Conservation (phyloP, 768 basidiomycete species). For the Hericium rajendrae region DNA sequence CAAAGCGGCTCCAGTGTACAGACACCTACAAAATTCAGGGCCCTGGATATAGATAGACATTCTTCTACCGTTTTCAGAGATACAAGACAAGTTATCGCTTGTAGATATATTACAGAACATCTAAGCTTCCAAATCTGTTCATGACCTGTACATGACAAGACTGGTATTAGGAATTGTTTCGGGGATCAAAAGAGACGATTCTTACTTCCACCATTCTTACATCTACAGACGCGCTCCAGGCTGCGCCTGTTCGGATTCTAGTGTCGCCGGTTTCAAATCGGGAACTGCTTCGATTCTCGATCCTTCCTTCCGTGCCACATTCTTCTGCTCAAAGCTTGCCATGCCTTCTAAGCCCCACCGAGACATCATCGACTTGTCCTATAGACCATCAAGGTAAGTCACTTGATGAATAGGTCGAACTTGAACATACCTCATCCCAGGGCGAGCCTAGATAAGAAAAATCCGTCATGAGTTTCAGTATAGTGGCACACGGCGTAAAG, state of each 20-base stretch:
- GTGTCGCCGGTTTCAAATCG: neutral
- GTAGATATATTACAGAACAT: too few species aligned
- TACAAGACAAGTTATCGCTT: too few species aligned
- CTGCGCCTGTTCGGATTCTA: neutral
- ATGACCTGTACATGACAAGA: too few species aligned
- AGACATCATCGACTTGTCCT: constrained; percentile 91
- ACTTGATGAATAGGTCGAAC: neutral
- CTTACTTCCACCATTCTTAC: neutral
- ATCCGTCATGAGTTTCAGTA: constrained; percentile 1
- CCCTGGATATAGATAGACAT: too few species aligned
- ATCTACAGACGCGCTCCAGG: neutral
- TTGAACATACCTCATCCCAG: constrained; percentile 73
- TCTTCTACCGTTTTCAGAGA: too few species aligned
- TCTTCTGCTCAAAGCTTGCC: constrained; percentile 75
- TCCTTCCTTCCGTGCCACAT: constrained; percentile 47
- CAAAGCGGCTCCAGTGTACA: too few species aligned
- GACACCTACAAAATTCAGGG: too few species aligned
- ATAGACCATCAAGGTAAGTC: neutral
- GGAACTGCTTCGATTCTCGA: constrained; percentile 9
- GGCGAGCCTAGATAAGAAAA: constrained; percentile 52
- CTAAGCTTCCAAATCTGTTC: too few species aligned
- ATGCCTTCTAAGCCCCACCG: constrained; percentile 92
- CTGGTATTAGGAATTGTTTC: too few species aligned
- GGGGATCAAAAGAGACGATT: too few species aligned
- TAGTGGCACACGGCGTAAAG: neutral